Evolutionary conservation across 2,329 filamentous ascomycete genomes (phyloP), one percentile per base, ranked within the genome.

Genomic region (Fusarium cicatricum): DNA sequence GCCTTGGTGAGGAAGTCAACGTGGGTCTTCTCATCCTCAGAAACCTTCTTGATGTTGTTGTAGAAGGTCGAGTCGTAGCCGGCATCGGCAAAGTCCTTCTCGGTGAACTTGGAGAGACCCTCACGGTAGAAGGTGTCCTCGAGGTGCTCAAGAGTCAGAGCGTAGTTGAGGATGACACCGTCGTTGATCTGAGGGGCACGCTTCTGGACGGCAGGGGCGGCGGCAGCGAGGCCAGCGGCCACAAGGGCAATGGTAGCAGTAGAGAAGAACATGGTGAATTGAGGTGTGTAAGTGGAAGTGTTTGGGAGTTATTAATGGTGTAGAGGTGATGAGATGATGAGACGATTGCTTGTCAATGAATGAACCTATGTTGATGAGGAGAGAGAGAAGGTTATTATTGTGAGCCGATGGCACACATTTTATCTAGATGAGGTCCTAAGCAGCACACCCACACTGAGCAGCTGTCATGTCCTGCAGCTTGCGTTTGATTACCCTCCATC

Each of bases 91-190:
- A 88, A 88, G 62, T 85, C 77, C 2, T 69, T 60, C 55, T 79
- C 71, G 26, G 78, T 80, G 76, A 83, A 89, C 65, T 85, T 86
- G 53, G 75, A 70, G 5, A 90, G 76, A 32, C 82, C 86, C 42
- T 87, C 70, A 32, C 77, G 74, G 74, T 90, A 90, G 75, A 90
- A 90, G 50, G 77, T 78, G 57, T 83, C 76, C 73, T 90, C 87
- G 26, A 85, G 79, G 49, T 82, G 78, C 72, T 85, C 83, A 5
- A 85, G 78, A 2, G 78, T 77, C 17, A 81, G 70, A 16, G 79
- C 79, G 45, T 80, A 81, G 72, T 79, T 78, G 47, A 80, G 73
- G 45, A 80, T 80, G 44, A 70, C 66, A 39, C 52, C 52, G 11
- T 67, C 64, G 42, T 65, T 63, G 39, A 66, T 14, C 4, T 19